These are phyloP conservation scores for Pseudocercospora musae DNA, from an alignment of 2,329 filamentous ascomycete species.

Conservation along the genomic window DNA sequence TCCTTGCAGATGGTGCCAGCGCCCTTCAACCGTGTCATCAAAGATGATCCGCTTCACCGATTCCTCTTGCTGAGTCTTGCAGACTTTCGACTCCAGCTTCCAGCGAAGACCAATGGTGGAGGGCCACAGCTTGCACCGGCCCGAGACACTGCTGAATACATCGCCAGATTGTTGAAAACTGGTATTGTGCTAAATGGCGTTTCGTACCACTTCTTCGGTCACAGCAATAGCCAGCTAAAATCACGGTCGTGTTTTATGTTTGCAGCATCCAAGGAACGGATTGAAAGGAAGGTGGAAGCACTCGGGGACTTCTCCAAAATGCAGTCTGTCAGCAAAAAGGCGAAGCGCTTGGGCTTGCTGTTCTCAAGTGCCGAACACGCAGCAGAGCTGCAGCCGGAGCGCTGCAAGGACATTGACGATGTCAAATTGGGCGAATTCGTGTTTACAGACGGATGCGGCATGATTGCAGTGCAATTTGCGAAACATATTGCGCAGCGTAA, in stretches of 20 bases:
- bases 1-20: neutral
- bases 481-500: neutral
- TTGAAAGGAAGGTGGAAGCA: neutral
- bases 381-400: neutral
- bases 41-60: neutral
- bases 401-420: constrained; percentile 1
- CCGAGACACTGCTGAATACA: neutral
- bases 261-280: neutral
- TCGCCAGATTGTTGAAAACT: constrained; percentile 1
- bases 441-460: constrained; percentile 4
- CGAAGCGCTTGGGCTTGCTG: constrained; percentile 3
- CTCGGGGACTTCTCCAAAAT: constrained; percentile 2
- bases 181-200: neutral
- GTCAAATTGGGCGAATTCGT: neutral
- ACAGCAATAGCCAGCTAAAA: constrained; percentile 7
- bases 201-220: constrained; percentile 4
- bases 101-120: neutral
- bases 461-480: neutral
- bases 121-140: neutral
- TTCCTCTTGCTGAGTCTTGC: neutral
- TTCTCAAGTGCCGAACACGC: constrained; percentile 2
- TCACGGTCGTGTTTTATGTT: constrained; percentile 6
- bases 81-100: neutral
- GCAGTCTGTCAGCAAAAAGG: constrained; percentile 1
- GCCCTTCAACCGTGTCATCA: neutral